Evolutionary conservation across 768 basidiomycete species (phyloP).

Genomic region (Suillus ampliporus): DNA sequence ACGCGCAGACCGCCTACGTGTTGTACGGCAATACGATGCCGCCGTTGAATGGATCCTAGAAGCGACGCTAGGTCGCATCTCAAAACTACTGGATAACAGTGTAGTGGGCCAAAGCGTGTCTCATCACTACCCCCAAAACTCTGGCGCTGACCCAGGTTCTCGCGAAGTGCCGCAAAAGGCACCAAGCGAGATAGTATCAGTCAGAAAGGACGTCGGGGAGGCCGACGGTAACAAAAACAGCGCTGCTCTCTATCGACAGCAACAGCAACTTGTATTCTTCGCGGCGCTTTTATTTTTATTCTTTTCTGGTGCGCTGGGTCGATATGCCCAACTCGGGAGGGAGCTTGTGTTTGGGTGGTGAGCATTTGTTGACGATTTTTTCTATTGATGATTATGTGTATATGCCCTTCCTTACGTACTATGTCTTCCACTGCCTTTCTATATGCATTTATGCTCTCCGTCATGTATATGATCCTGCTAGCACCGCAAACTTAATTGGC

Average conservation of each 20-base stretch:
- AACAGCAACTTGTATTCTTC: background rate
- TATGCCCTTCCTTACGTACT: background rate
- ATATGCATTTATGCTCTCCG: background rate
- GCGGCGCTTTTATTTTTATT: background rate
- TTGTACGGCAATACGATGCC: constrained; percentile 29
- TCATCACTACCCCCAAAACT: background rate
- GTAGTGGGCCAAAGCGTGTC: constrained; percentile 4
- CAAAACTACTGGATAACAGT: background rate
- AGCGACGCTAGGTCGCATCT: constrained; percentile 30
- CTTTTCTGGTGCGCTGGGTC: constrained; percentile 1
- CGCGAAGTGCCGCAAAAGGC: background rate
- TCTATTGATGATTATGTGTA: background rate
- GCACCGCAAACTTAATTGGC: background rate
- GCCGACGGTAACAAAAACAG: background rate
- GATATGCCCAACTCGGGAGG: background rate
- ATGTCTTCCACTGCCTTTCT: background rate
- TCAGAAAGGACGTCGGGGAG: background rate
- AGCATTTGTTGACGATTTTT: background rate
- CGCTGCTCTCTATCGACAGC: background rate
- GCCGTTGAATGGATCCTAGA: constrained; percentile 20
- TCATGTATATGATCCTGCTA: background rate
- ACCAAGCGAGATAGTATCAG: background rate
- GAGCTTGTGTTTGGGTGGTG: constrained; percentile 6
- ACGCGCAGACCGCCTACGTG: constrained; percentile 28
- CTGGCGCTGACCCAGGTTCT: background rate